phyloP scores from a whole-genome alignment of 177 flowering plant genomes.

The Vitis hybrid region DNA sequence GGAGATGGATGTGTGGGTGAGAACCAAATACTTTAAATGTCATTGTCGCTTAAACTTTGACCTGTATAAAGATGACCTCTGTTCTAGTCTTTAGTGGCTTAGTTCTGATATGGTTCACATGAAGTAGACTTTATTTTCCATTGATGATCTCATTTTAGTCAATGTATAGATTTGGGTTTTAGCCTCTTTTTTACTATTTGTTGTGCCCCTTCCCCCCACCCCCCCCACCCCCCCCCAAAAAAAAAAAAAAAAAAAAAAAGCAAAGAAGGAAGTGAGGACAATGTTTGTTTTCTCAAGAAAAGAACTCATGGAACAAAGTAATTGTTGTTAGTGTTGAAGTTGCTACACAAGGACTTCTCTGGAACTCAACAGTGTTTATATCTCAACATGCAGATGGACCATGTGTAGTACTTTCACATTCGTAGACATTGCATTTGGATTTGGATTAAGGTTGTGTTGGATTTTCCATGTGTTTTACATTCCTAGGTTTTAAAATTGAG shows the following conservation, averaged over 20 bases:
- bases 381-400: neutral
- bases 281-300: neutral
- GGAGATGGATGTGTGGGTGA: too few species aligned
- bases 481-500: neutral
- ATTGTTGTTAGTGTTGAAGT: neutral
- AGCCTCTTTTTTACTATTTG: too few species aligned
- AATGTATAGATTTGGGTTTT: too few species aligned
- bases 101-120: too few species aligned
- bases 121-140: too few species aligned
- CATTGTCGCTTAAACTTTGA: too few species aligned
- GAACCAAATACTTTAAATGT: too few species aligned
- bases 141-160: too few species aligned
- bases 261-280: neutral
- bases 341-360: neutral
- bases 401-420: neutral
- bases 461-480: conserved; percentile 4
- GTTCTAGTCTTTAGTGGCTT: too few species aligned
- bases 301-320: neutral
- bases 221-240: too few species aligned
- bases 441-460: neutral
- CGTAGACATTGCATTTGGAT: neutral
- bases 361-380: neutral
- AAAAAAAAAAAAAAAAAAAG: too few species aligned
- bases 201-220: fast-evolving
- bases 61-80: too few species aligned